These are phyloP conservation scores for Globisporangium sylvaticum DNA, from an alignment of 352 stramenopile genomes.

Conservation along the genomic window DNA sequence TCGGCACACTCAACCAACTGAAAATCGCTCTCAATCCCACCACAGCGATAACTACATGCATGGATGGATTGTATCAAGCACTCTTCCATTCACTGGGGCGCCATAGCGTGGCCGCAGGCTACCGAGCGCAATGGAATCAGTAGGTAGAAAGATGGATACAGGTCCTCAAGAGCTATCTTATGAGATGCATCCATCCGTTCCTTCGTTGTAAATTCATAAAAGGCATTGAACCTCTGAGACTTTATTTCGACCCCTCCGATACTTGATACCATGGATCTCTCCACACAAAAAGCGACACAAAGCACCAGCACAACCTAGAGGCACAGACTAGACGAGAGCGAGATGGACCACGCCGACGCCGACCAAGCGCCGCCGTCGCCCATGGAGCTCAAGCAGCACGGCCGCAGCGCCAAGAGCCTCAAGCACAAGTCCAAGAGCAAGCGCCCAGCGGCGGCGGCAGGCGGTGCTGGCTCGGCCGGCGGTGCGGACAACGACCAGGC, in stretches of 20 bases:
- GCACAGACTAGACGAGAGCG: no score
- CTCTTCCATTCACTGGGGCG: no score
- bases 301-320: not conserved
- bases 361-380: not conserved
- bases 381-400: conserved; percentile 65
- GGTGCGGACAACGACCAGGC: conserved; percentile 11
- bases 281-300: not conserved
- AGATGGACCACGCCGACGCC: conserved; percentile 1
- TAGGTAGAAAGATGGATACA: no score
- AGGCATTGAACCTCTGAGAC: not conserved
- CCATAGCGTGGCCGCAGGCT: no score
- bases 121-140: no score
- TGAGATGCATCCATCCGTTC: no score
- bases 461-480: conserved; percentile 12
- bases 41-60: no score
- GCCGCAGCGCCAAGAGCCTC: conserved; percentile 58
- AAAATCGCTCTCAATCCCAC: no score
- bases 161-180: no score
- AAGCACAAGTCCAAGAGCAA: conserved; percentile 85
- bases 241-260: not conserved
- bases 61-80: no score
- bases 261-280: not conserved
- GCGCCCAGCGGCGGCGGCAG: conserved; percentile 13
- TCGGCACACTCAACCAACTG: no score
- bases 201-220: no score